Base-by-base conservation (phyloP, 192 early-diverging fungal species). In the Glomus cerebriforme region DNA sequence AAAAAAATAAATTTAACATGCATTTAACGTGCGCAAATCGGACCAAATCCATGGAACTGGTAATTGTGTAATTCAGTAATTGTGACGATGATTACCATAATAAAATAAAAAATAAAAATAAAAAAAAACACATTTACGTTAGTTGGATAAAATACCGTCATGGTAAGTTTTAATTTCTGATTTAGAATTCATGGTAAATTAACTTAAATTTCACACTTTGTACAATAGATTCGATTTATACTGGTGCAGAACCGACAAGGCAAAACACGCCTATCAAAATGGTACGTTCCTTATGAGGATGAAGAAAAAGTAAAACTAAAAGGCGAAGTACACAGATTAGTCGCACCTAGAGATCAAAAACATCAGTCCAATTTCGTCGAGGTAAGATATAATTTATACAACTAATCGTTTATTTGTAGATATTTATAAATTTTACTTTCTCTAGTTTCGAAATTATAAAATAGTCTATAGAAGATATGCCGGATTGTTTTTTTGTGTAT, bases 191-290 rank as follows among this genome's bases (percentile, higher is more conserved):
- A 43, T 12, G 39, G 39, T 10, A 43, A 43, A 43, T 43, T 12
- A 43, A 43, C 12, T 9, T 43, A 43, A 43, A n/a, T n/a, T 43
- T 43, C 39, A 12, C 6, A 0, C 9, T 10, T 43, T 43, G 10
- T 43, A 10, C 39, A 43, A 12, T 79, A 90, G 94, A 95, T 95
- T 77, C 90, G 97, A 22, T 99, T 98, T 84, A 98, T 99, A 70
- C 87, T 99, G 7, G 98, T 99, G 7, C 98, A 99, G 82, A 99
- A 99, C 84, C 90, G 98, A 10, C 98, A 99, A 80, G 98, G 98
- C 39, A 99, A 99, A 87, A 99, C 98, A 5, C 84, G 98, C 77
- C 87, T 99, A 45, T 90, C 94, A 31, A 99, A 99, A 81, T 99
- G 97, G 97, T 99, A 98, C 87, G 92, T 95, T 47, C 92, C 92